These are phyloP conservation scores for Naganishia vaughanmartiniae DNA, from an alignment of 768 basidiomycete genomes.

Conservation along the genomic window DNA sequence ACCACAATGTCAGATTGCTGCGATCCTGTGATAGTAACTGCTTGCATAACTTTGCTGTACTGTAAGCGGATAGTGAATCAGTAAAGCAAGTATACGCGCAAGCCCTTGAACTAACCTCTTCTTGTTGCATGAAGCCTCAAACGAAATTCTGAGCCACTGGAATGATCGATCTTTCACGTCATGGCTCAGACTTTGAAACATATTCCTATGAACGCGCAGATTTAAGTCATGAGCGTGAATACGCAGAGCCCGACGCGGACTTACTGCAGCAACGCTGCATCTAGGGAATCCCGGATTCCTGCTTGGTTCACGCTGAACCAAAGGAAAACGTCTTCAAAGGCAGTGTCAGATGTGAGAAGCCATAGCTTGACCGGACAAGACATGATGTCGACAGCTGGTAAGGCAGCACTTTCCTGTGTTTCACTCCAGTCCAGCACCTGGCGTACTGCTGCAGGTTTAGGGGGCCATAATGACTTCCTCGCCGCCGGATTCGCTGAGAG, in stretches of 20 bases:
- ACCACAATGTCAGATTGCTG: slow-evolving; percentile 52
- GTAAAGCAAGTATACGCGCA: neutral
- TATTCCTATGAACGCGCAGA: slow-evolving; percentile 31
- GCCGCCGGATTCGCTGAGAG: slow-evolving; percentile 30
- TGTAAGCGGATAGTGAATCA: slow-evolving; percentile 16
- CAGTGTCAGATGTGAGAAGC: slow-evolving; percentile 36
- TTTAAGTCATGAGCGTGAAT: neutral
- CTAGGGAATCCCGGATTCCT: neutral
- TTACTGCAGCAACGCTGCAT: neutral
- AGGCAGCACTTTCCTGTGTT: slow-evolving; percentile 34
- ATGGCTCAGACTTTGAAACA: slow-evolving; percentile 27
- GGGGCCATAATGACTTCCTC: slow-evolving; percentile 38
- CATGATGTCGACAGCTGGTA: slow-evolving; percentile 39
- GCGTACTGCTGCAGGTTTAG: neutral
- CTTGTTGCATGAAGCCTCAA: slow-evolving; percentile 21
- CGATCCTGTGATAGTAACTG: slow-evolving; percentile 45
- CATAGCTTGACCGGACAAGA: slow-evolving; percentile 42
- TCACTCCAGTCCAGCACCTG: slow-evolving; percentile 48
- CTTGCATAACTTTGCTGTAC: slow-evolving; percentile 52
- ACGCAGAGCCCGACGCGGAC: neutral
- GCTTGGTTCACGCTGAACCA: slow-evolving; percentile 42
- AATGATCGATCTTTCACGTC: slow-evolving; percentile 5
- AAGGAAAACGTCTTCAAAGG: slow-evolving; percentile 34
- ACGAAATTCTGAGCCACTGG: slow-evolving; percentile 8
- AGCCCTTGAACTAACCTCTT: neutral